Base-by-base conservation (phyloP, 108 stramenopile species). In the Skeletonema tropicum region DNA sequence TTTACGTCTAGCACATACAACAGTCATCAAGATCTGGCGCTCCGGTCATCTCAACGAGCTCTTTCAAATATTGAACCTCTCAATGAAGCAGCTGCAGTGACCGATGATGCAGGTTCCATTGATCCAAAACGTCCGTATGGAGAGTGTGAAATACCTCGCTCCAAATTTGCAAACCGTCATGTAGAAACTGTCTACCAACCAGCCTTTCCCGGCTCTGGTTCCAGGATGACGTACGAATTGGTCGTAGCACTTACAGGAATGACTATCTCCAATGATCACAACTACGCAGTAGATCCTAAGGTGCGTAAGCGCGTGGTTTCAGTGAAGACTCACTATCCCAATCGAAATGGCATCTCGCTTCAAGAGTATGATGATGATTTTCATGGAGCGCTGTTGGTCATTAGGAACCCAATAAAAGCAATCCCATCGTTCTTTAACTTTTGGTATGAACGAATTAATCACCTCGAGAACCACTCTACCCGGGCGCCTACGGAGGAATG, bases 261-360 rank as follows among this genome's bases (percentile, higher is more conserved):
- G 21, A 23, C 59, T 0, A 80, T 79, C 33, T 63, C 64, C 2
- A 79, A 84, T 66, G 83, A 84, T 46, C 32, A 62, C 39, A 55
- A 55, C 21, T 55, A 55, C 23, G 52, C 52, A 25, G 58, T 58
- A 23, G 64, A 80, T 46, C 29, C 64, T 1, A 74, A 84, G 25
- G 72, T 68, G 13, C 52, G 30, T 21, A 35, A 33, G n/a, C 46
- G 39, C 13, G 67, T 64, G 5, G 78, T 80, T 19, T 30, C 66
- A 3, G 74, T 84, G 15, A 84, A 84, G 35, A 84, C 83, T 19
- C 83, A 84, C 58, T 84, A 71, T 67, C 83, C 83, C 0, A 64
- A 62, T 35, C 58, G 59, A 21, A 52, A 36, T 14, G 52, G 52
- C 19, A 55, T 55, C 9, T 63, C 68, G 14, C 5, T 39, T 5